A percentile compares a stretch with the other conserved stretches of the same genome.
These are phyloP conservation scores for Monosporascus ibericus DNA, from an alignment of 2,329 filamentous ascomycete genomes.

Conservation along the genomic window DNA sequence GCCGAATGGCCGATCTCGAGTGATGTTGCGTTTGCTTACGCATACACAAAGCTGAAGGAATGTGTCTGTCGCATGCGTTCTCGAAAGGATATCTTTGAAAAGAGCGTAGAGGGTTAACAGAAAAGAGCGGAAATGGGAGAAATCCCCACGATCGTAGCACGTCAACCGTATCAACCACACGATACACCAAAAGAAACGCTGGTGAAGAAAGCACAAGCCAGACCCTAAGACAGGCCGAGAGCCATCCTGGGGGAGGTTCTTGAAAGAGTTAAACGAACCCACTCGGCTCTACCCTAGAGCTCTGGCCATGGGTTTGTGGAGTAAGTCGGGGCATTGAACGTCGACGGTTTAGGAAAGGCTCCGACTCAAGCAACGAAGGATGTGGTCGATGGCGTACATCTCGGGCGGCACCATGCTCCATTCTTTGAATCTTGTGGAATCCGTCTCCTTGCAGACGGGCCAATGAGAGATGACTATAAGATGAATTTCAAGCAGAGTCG, in stretches of 20 bases:
- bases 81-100: background rate
- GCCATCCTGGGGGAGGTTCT: too few relatives aligned
- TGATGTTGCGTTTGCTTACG: background rate
- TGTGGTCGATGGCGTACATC: too few relatives aligned
- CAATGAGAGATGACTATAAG: background rate
- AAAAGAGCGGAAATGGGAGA: slow-evolving; percentile 1
- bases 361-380: too few relatives aligned
- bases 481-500: background rate
- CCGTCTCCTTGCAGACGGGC: background rate
- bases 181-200: too few relatives aligned
- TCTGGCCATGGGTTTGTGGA: too few relatives aligned
- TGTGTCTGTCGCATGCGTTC: background rate
- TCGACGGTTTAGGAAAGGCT: too few relatives aligned
- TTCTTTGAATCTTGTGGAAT: background rate
- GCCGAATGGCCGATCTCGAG: background rate
- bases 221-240: too few relatives aligned
- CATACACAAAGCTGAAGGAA: background rate
- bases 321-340: too few relatives aligned
- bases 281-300: too few relatives aligned
- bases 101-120: background rate
- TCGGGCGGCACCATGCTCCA: too few relatives aligned
- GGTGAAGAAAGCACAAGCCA: too few relatives aligned
- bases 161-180: background rate
- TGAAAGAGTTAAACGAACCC: too few relatives aligned
- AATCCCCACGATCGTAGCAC: background rate